Conservation (phyloP, 116 monocot species). For the Thalassia testudinum region DNA sequence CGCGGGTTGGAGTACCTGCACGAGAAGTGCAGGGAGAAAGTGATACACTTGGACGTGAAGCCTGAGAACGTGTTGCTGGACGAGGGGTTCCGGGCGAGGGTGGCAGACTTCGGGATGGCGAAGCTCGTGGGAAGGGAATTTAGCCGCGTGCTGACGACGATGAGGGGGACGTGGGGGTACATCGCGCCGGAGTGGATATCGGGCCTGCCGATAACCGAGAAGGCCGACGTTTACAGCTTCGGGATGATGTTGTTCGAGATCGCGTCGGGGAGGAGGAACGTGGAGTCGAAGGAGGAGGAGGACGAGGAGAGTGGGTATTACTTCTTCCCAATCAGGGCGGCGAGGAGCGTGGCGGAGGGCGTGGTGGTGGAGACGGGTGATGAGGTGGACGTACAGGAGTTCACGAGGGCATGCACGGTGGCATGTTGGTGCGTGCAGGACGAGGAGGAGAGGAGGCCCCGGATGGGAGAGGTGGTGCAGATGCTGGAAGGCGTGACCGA, state of each 20-base stretch:
- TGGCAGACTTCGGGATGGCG: slow-evolving; percentile 35
- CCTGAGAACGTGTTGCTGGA: slow-evolving; percentile 40
- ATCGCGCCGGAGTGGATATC: slow-evolving; percentile 30
- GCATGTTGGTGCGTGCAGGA: slow-evolving; percentile 50
- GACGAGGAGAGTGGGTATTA: no score
- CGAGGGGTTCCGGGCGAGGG: slow-evolving; percentile 16
- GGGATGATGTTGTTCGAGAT: slow-evolving; percentile 38
- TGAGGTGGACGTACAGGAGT: slow-evolving; percentile 8
- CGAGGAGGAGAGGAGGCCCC: slow-evolving; percentile 14
- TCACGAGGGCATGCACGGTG: slow-evolving; percentile 17
- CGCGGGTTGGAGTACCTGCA: slow-evolving; percentile 28
- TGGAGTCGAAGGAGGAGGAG: not conserved
- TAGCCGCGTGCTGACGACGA: slow-evolving; percentile 22
- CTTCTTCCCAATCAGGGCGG: slow-evolving; percentile 14
- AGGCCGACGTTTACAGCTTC: slow-evolving; percentile 30
- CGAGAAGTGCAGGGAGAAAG: slow-evolving; percentile 24
- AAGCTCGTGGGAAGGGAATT: slow-evolving; percentile 29
- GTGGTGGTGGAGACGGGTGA: not conserved
- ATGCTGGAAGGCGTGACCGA: slow-evolving; percentile 15
- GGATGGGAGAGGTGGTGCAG: slow-evolving; percentile 34
- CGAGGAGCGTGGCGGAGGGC: slow-evolving; percentile 6
- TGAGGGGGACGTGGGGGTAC: slow-evolving; percentile 27
- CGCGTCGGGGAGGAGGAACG: slow-evolving; percentile 24
- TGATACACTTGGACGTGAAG: slow-evolving; percentile 36
- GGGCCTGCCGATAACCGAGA: slow-evolving; percentile 22